Evolutionary conservation across 176 grass and related monocot genomes (phyloP).

Genomic region (Carex scoparia): DNA sequence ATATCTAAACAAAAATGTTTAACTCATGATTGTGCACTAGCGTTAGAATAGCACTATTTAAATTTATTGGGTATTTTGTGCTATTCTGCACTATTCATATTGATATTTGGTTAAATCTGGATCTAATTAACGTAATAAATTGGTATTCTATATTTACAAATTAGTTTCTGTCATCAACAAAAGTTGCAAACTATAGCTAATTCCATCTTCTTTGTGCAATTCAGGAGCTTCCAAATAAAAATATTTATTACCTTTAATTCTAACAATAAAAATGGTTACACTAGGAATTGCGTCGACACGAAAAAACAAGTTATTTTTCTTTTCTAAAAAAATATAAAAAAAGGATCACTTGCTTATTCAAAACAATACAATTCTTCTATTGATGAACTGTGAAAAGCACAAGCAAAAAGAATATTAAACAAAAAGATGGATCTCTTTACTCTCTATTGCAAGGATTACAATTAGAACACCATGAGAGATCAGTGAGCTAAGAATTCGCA

Average conservation of each 20-base stretch:
- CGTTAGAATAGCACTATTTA: no score
- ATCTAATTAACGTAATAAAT: no score
- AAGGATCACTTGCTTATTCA: background rate
- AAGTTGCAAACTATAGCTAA: background rate
- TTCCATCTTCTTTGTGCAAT: no score
- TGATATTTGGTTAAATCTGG: no score
- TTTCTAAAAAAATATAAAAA: background rate
- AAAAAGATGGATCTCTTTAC: background rate
- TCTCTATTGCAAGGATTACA: conserved; percentile 16
- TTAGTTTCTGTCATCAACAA: background rate
- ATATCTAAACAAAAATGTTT: no score
- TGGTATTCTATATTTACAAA: background rate
- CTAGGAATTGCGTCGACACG: background rate
- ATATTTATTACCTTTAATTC: no score
- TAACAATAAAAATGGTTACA: background rate
- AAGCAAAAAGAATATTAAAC: conserved; percentile 12
- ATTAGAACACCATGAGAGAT: conserved; percentile 9
- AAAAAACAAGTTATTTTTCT: background rate
- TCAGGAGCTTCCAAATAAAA: no score
- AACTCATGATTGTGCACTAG: no score
- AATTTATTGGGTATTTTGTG: no score
- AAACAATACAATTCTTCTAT: conserved; percentile 4
- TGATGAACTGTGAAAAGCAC: conserved; percentile 1
- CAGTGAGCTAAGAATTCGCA: background rate
- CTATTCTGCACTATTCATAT: no score